A percentile compares a stretch with the other conserved stretches of the same genome.
Evolutionary conservation across 2,329 filamentous ascomycete species (phyloP).

Genomic region (Diaporthe capsici): DNA sequence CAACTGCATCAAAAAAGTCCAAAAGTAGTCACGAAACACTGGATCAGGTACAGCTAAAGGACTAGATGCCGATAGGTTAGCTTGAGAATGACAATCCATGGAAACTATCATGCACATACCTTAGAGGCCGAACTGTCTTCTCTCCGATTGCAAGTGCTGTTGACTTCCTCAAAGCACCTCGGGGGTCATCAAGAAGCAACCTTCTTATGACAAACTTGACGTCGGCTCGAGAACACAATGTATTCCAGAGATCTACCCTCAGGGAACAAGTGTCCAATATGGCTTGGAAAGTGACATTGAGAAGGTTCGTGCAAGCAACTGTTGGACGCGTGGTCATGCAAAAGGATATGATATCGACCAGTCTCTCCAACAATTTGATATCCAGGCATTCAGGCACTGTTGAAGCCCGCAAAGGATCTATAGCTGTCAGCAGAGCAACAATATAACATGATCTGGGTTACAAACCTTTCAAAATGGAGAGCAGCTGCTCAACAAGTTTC

Average conservation of each 20-base stretch:
- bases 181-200: slow-evolving; percentile 56
- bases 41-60: slow-evolving; percentile 49
- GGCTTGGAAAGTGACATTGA: slow-evolving; percentile 54
- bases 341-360: slow-evolving; percentile 49
- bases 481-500: slow-evolving; percentile 70
- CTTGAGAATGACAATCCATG: slow-evolving; percentile 35
- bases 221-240: slow-evolving; percentile 50
- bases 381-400: slow-evolving; percentile 46
- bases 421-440: slow-evolving; percentile 13
- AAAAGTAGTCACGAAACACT: slow-evolving; percentile 62
- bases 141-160: slow-evolving; percentile 53
- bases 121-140: slow-evolving; percentile 42
- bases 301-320: slow-evolving; percentile 49
- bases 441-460: neutral
- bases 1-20: slow-evolving; percentile 59
- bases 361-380: slow-evolving; percentile 47
- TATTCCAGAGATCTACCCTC: slow-evolving; percentile 56
- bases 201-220: slow-evolving; percentile 50
- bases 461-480: slow-evolving; percentile 68
- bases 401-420: slow-evolving; percentile 41
- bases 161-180: slow-evolving; percentile 53
- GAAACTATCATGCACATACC: slow-evolving; percentile 19
- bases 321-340: slow-evolving; percentile 45
- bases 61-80: slow-evolving; percentile 40
- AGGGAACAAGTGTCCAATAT: slow-evolving; percentile 57